A percentile compares a stretch with the other conserved stretches of the same genome.
Evolutionary conservation across 768 basidiomycete genomes (phyloP).

Genomic region (Phaeotremella fagi): DNA sequence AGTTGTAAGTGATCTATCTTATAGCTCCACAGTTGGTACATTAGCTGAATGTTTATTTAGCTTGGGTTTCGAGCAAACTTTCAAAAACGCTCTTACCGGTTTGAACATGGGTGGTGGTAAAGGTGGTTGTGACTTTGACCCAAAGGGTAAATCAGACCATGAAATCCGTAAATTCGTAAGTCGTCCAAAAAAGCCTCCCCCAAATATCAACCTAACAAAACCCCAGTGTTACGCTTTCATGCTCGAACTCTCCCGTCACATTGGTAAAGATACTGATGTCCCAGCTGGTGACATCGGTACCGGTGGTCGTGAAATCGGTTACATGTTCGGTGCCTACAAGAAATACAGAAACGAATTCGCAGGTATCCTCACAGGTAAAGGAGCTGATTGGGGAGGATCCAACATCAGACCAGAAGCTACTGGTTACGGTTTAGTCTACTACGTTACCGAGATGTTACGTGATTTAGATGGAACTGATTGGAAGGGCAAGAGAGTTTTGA

Average conservation of each 20-base stretch:
- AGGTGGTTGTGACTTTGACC: constrained; percentile 74
- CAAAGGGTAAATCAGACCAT: constrained; percentile 70
- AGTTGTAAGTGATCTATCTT: constrained; percentile 53
- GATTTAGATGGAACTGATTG: constrained; percentile 59
- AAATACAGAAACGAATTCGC: constrained; percentile 66
- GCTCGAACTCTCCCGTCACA: constrained; percentile 67
- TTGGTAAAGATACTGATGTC: constrained; percentile 69
- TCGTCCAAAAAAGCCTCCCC: not conserved
- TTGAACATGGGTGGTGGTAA: constrained; percentile 74
- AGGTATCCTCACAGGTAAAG: constrained; percentile 67
- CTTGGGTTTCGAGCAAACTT: constrained; percentile 75
- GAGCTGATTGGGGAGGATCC: constrained; percentile 64
- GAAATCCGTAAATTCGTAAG: constrained; percentile 66
- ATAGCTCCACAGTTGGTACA: not conserved
- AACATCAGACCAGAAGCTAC: constrained; percentile 65
- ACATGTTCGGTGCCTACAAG: constrained; percentile 74
- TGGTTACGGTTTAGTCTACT: constrained; percentile 68
- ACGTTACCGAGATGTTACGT: constrained; percentile 62
- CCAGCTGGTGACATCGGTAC: constrained; percentile 65
- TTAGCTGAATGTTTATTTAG: constrained; percentile 13
- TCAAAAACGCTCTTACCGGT: constrained; percentile 75
- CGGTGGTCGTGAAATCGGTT: constrained; percentile 70
- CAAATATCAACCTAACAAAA: not conserved
- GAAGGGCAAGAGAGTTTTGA: constrained; percentile 52
- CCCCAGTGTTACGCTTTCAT: constrained; percentile 57